phyloP scores from a whole-genome alignment of 2,329 filamentous ascomycete genomes.

The Botrytis porri region DNA sequence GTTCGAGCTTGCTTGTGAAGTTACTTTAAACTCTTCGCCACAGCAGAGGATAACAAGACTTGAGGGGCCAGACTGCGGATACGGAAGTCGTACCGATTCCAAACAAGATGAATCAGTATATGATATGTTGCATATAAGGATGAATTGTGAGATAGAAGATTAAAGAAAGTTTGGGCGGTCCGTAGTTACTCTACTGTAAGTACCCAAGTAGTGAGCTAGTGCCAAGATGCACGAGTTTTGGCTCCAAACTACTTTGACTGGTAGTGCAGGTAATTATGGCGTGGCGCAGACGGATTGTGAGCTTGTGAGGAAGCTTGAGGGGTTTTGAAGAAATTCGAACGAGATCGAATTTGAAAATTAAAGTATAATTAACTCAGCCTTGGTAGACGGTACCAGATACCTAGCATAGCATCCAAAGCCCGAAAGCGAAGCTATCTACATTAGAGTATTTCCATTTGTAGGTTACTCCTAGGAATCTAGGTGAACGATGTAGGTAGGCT shows the following conservation, averaged over 20 bases:
- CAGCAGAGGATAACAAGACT: neutral
- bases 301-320: neutral
- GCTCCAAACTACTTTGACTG: slow-evolving; percentile 9
- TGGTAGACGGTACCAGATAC: neutral
- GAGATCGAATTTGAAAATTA: neutral
- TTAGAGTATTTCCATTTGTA: neutral
- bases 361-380: neutral
- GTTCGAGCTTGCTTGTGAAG: neutral
- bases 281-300: neutral
- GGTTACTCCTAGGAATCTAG: neutral
- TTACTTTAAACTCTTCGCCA: neutral
- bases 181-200: neutral
- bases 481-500: neutral
- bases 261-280: neutral
- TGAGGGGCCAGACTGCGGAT: neutral
- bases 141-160: neutral
- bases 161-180: neutral
- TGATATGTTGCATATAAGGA: neutral
- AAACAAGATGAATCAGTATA: neutral
- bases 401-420: neutral
- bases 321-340: neutral
- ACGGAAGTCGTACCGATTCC: neutral
- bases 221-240: slow-evolving; percentile 1
- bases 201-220: neutral
- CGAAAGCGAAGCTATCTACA: neutral